Evolutionary conservation across 2,329 filamentous ascomycete genomes (phyloP), one percentile per base, ranked within the genome.

Genomic region (Talaromyces marneffei): DNA sequence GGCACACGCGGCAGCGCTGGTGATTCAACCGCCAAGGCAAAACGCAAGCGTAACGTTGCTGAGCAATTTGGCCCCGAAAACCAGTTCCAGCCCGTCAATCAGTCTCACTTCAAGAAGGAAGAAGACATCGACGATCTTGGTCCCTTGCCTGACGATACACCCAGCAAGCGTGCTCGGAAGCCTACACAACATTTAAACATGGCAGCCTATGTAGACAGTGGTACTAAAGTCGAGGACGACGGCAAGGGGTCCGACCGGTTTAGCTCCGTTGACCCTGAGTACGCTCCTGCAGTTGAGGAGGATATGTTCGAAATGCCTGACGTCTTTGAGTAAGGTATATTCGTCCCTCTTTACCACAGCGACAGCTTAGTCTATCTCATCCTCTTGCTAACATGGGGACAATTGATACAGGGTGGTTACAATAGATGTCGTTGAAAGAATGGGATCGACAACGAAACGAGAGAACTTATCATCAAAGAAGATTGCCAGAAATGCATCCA

Each of bases 111-210:
- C 37, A 59, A 59, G 29, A 25, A 46, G 12, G 27, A 54, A 16
- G 46, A 29, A 7, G 39, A 57, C 3, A 8, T 18, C 35, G 14
- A 14, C 10, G 46, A 53, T 14, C 31, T 62, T 1, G 50, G 35
- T 8, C 44, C 20, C 1, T 4, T 55, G 2, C 23, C 55, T 14
- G n/a, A 46, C 16, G 48, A 18, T 1, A 62, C 60, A 0, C 60
- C 60, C 1, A 58, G 54, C 18, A 62, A 62, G 5, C 60, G 60
- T 4, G 12, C 44, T 10, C 27, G 55, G 9, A 62, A 55, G 37
- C 60, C 60, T 0, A 46, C 18, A 1, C 33, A 55, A 7, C 55
- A 58, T 33, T 18, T 62, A 0, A 54, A 58, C 23, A 59, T 62
- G 60, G 23, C 55, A 3, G 20, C n/a, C 0, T 59, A 55, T 14